These are phyloP conservation scores for Eimeria tenella DNA, from an alignment of 169 alveolate genomes.

Conservation along the genomic window DNA sequence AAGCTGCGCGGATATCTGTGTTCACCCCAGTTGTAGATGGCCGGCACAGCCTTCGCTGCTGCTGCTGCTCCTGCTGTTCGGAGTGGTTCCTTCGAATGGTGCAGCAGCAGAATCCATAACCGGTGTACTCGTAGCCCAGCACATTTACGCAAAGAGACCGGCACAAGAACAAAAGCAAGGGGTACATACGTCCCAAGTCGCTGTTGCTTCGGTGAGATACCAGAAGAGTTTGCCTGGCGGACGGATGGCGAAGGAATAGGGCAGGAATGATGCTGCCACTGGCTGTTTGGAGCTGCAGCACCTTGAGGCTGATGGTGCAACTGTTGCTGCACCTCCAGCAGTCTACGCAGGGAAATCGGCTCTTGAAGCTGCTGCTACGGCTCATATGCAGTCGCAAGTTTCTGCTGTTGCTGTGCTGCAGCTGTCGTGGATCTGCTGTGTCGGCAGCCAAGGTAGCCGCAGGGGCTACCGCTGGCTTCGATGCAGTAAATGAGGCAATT, in stretches of 20 bases:
- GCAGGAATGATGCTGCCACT: conserved; percentile 67
- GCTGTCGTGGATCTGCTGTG: neutral
- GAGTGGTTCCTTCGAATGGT: neutral
- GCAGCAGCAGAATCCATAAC: conserved; percentile 64
- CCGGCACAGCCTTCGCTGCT: conserved; percentile 55
- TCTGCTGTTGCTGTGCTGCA: conserved; percentile 45
- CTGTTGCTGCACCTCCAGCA: conserved; percentile 53
- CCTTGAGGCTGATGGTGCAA: conserved; percentile 27
- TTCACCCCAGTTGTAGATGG: conserved; percentile 42
- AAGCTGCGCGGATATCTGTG: conserved; percentile 50
- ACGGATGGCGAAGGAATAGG: conserved; percentile 88
- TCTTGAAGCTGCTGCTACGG: conserved; percentile 66
- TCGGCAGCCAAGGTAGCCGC: conserved; percentile 10
- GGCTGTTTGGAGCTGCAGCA: conserved; percentile 9
- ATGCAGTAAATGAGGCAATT: conserved; percentile 2
- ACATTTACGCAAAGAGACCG: conserved; percentile 55
- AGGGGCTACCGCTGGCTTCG: conserved; percentile 11
- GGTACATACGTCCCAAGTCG: conserved; percentile 36
- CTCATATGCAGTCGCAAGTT: conserved; percentile 12
- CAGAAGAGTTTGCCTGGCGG: conserved; percentile 33
- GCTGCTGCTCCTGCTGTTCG: conserved; percentile 47
- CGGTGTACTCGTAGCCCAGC: conserved; percentile 48
- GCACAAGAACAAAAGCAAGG: conserved; percentile 12
- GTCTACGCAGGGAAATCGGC: conserved; percentile 31
- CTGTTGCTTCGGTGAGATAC: conserved; percentile 59